These are phyloP conservation scores for Botryococcus braunii DNA, from an alignment of 163 green algal genomes.

Conservation along the genomic window DNA sequence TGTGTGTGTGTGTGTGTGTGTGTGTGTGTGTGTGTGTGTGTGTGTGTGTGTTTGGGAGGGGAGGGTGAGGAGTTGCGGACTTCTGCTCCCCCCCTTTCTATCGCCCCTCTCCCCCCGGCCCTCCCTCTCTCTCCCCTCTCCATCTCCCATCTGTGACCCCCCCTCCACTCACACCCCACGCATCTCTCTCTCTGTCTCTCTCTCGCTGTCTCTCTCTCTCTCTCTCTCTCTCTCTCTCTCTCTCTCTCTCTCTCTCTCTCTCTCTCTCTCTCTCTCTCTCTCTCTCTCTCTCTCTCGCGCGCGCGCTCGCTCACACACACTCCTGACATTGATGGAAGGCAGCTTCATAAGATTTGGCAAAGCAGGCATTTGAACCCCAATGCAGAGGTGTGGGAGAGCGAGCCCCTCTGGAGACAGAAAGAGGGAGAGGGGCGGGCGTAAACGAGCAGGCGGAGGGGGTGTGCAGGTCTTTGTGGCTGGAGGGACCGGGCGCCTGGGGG, in stretches of 20 bases:
- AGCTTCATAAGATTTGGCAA: no score
- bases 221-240: slow-evolving; percentile 2
- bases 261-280: not conserved
- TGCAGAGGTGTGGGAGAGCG: no score
- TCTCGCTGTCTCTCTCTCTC: slow-evolving; percentile 4
- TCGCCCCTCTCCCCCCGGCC: not conserved
- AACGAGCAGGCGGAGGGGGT: not conserved
- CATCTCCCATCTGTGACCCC: not conserved
- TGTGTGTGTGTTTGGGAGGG: no score
- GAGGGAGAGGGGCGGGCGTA: no score
- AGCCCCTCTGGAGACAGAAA: no score
- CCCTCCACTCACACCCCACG: not conserved
- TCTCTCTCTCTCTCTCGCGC: not conserved
- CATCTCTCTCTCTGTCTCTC: not conserved
- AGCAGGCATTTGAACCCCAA: no score
- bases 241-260: not conserved
- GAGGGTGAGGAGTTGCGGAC: no score
- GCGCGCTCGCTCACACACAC: no score
- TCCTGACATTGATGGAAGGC: no score
- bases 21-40: no score
- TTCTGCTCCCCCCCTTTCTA: no score
- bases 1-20: no score
- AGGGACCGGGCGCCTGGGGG: slow-evolving; percentile 62
- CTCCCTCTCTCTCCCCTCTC: not conserved
- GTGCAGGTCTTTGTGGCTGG: slow-evolving; percentile 76